phyloP scores from a whole-genome alignment of 495 filamentous ascomycete species.

The Lichenothelia convexa region DNA sequence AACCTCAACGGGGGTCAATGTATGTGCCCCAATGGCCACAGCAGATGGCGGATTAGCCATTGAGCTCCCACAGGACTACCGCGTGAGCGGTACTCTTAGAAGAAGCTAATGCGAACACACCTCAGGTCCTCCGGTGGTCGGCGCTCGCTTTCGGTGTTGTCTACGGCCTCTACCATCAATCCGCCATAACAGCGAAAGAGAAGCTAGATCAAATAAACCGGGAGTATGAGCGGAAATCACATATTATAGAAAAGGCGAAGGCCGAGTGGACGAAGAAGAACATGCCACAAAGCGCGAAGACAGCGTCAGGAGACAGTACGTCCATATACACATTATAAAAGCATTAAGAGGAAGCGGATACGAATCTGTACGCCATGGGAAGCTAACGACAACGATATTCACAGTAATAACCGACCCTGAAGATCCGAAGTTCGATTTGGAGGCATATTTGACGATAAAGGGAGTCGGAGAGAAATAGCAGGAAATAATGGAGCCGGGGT shows the following conservation, averaged over 20 bases:
- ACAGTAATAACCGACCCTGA: constrained; percentile 69
- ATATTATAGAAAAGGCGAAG: constrained; percentile 79
- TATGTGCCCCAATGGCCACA: constrained; percentile 24
- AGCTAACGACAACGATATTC: constrained; percentile 9
- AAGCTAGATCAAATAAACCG: constrained; percentile 47
- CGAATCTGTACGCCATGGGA: no score
- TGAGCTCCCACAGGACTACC: no score
- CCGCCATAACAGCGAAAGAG: constrained; percentile 44
- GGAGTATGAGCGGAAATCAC: constrained; percentile 74
- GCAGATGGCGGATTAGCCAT: neutral
- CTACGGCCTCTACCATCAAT: constrained; percentile 87
- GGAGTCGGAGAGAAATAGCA: constrained; percentile 33
- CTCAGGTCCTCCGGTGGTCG: constrained; percentile 84
- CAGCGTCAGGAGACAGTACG: constrained; percentile 37
- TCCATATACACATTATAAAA: no score
- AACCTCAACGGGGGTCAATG: constrained; percentile 42
- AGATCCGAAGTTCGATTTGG: constrained; percentile 77
- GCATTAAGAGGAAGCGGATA: no score
- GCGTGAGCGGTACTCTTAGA: no score
- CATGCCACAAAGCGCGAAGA: constrained; percentile 30
- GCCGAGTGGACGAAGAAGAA: constrained; percentile 69
- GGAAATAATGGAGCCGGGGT: constrained; percentile 6
- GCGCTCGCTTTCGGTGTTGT: constrained; percentile 73
- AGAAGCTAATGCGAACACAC: neutral
- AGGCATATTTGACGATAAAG: constrained; percentile 57